Evolutionary conservation across 2,329 filamentous ascomycete genomes (phyloP).

Genomic region (Aspergillus tanneri): DNA sequence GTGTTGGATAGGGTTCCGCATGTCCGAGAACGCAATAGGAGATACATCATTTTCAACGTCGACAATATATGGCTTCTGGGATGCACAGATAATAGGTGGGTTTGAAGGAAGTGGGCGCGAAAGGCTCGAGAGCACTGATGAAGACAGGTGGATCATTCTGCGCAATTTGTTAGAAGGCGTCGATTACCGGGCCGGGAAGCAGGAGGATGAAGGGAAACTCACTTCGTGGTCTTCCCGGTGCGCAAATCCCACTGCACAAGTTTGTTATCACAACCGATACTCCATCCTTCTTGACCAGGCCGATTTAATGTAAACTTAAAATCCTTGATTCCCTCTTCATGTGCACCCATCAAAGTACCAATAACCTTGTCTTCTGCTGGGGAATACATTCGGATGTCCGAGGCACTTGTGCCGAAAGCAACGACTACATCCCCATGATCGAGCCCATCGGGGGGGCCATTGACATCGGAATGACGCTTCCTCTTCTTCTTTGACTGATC

Average conservation of each 20-base stretch:
- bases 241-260: slow-evolving; percentile 54
- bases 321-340: slow-evolving; percentile 50
- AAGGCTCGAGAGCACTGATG: slow-evolving; percentile 40
- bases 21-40: slow-evolving; percentile 48
- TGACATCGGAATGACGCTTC: slow-evolving; percentile 47
- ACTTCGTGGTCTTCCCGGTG: slow-evolving; percentile 46
- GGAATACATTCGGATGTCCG: slow-evolving; percentile 52
- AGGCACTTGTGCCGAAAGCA: slow-evolving; percentile 50
- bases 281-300: slow-evolving; percentile 49
- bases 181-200: slow-evolving; percentile 6
- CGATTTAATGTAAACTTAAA: slow-evolving; percentile 50
- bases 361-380: slow-evolving; percentile 50
- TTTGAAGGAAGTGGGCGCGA: slow-evolving; percentile 43
- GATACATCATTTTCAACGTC: slow-evolving; percentile 41
- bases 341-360: slow-evolving; percentile 45
- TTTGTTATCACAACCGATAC: slow-evolving; percentile 54
- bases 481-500: slow-evolving; percentile 52
- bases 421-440: slow-evolving; percentile 46
- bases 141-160: slow-evolving; percentile 47
- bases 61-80: slow-evolving; percentile 50
- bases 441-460: slow-evolving; percentile 36
- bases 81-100: slow-evolving; percentile 51
- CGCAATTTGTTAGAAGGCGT: slow-evolving; percentile 19
- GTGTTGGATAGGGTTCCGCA: slow-evolving; percentile 50
- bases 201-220: slow-evolving; percentile 16